Percentiles rank a stretch among this genome's conserved stretches.
Evolutionary conservation across 176 grass and related monocot species (phyloP).

Genomic region (Neostapfia colusana): DNA sequence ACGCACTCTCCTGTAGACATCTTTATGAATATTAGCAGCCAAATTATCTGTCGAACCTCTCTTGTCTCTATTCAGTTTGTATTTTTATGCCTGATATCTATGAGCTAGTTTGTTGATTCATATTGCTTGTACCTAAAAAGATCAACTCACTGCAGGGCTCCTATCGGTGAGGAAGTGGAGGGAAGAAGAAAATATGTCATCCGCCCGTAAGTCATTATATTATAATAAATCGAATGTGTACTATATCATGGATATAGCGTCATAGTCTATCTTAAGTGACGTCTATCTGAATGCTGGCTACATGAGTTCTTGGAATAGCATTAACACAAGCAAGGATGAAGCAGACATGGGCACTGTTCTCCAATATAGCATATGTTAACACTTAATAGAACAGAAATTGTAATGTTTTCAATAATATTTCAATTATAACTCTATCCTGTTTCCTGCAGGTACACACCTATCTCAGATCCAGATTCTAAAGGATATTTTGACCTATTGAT

Average conservation of each 20-base stretch:
- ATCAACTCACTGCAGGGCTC: conserved; percentile 60
- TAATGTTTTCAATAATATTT: conserved; percentile 15
- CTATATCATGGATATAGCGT: background rate
- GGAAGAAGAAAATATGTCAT: conserved; percentile 91
- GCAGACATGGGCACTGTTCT: conserved; percentile 7
- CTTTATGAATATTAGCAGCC: background rate
- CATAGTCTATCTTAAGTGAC: background rate
- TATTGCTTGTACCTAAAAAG: conserved; percentile 19
- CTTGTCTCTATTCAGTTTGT: background rate
- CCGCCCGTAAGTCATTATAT: conserved; percentile 70
- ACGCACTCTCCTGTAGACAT: background rate
- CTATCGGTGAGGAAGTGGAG: conserved; percentile 82
- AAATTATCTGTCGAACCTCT: background rate
- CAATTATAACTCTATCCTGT: conserved; percentile 19
- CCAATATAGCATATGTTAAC: background rate
- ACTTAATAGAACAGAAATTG: background rate
- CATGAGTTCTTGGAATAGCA: background rate
- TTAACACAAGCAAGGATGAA: conserved; percentile 1
- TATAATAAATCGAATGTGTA: conserved; percentile 16
- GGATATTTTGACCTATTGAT: conserved; percentile 96
- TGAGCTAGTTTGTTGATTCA: conserved; percentile 16
- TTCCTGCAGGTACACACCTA: conserved; percentile 78
- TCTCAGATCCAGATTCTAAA: conserved; percentile 87
- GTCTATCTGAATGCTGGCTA: background rate
- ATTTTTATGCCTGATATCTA: background rate